These are phyloP conservation scores for Grosmannia huntii DNA, from an alignment of 2,329 filamentous ascomycete genomes.

Conservation along the genomic window DNA sequence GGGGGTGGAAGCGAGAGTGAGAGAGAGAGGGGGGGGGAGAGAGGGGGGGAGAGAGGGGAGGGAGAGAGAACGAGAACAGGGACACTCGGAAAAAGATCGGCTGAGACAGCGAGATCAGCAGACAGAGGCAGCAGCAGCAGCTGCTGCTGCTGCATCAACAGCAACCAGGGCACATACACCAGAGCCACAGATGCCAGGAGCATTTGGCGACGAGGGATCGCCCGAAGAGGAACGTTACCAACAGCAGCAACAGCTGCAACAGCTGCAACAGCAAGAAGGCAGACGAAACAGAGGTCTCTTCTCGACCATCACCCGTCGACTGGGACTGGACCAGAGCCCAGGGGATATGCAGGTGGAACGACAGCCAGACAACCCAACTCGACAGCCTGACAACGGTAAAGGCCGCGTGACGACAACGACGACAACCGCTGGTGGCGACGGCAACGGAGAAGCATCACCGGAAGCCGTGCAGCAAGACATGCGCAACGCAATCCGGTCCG, in stretches of 20 bases:
- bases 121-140: constrained; percentile 17
- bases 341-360: constrained; percentile 20
- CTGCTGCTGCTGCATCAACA: background rate
- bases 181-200: constrained; percentile 55
- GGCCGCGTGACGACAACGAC: background rate
- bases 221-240: constrained; percentile 24
- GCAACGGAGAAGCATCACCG: constrained; percentile 37
- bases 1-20: too few species aligned
- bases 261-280: background rate
- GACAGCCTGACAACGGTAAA: background rate
- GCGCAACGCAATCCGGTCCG: constrained; percentile 64
- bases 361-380: background rate
- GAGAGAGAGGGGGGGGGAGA: background rate
- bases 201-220: constrained; percentile 49
- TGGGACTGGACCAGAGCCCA: constrained; percentile 53
- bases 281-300: constrained; percentile 40
- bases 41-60: constrained; percentile 12
- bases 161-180: background rate
- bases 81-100: background rate
- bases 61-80: background rate
- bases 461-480: constrained; percentile 56
- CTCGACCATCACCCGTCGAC: constrained; percentile 51
- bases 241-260: constrained; percentile 4
- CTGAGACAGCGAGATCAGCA: too few species aligned
- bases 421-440: constrained; percentile 12